Base-by-base conservation (phyloP, 2,329 filamentous ascomycete genomes). In the Fusarium pininemorale region DNA sequence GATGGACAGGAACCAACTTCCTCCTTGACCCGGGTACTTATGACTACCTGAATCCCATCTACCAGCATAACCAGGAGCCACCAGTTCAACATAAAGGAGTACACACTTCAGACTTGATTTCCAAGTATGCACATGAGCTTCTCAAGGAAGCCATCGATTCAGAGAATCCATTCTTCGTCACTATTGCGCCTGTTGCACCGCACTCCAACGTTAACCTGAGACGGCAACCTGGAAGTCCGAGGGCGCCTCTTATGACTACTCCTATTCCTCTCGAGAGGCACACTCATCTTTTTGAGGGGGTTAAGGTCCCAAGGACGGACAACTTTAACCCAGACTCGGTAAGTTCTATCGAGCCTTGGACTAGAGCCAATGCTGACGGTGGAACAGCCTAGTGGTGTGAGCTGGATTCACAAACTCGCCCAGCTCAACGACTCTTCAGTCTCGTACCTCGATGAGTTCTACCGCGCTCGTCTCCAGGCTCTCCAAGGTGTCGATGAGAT, bases 241-340 rank as follows among this genome's bases (percentile, higher is more conserved):
- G 37, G 10, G 51, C 37, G 0, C 51, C 56, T 30, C 47, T 66
- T 1, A 77, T 78, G 62, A 77, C 75, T 1, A 70, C 66, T 44
- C 90, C 90, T 0, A 84, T 92, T 22, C 86, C 91, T 0, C 86
- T 90, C 0, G 83, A 89, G 47, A 84, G 91, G 48, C 91, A 94
- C 70, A 83, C 85, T 45, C 81, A 91, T 77, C 84, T 93, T 0
- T 94, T 94, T 78, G 79, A 85, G 6, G 86, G 88, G 35, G 86
- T 84, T 0, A 87, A 84, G 28, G 87, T 93, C 0, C 92, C 92
- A 0, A 84, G 92, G 14, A 90, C 87, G 1, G 82, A 84, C 0
- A 89, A 90, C 78, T 94, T 94, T 80, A 94, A 94, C 73, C 91
- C 92, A 0, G 85, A 89, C 6, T 81, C 84, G 70, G 87, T 88